phyloP scores from a whole-genome alignment of 805 yeast species.

The Sporopachydermia lactativora region DNA sequence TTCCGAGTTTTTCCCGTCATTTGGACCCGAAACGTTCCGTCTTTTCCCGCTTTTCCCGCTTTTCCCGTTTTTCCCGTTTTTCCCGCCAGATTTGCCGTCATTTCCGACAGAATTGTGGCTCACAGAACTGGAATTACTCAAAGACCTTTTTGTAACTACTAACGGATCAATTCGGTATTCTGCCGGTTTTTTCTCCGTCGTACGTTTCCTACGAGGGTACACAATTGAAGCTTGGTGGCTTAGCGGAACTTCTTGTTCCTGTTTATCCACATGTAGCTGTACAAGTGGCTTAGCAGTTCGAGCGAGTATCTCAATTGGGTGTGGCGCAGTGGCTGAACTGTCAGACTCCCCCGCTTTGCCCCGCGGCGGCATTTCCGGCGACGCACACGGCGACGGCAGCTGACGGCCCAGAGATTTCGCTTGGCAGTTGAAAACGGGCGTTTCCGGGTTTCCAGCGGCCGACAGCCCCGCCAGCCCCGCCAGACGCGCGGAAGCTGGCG shows the following conservation, averaged over 20 bases:
- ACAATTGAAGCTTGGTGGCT: neutral
- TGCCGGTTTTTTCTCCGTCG: neutral
- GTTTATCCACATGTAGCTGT: neutral
- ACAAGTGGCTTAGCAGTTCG: neutral
- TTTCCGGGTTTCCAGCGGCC: too few relatives aligned
- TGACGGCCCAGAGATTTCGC: neutral
- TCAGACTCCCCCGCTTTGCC: neutral
- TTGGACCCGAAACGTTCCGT: too few relatives aligned
- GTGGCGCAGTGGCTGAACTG: neutral
- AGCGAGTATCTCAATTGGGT: constrained; percentile 1
- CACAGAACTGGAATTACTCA: neutral
- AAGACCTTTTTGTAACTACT: neutral
- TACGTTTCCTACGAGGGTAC: neutral
- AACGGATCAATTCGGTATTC: neutral
- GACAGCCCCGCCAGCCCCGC: too few relatives aligned
- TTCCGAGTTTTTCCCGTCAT: too few relatives aligned
- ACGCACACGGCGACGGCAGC: neutral
- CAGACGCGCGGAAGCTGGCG: too few relatives aligned
- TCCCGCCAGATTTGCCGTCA: too few relatives aligned
- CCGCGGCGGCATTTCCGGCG: neutral
- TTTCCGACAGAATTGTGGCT: too few relatives aligned
- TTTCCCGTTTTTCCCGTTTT: too few relatives aligned
- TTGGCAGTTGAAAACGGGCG: neutral
- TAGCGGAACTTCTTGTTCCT: neutral
- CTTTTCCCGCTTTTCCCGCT: too few relatives aligned